Evolutionary conservation across 163 green algal genomes (phyloP).

Genomic region (Chlamydomonas reinhardtii): DNA sequence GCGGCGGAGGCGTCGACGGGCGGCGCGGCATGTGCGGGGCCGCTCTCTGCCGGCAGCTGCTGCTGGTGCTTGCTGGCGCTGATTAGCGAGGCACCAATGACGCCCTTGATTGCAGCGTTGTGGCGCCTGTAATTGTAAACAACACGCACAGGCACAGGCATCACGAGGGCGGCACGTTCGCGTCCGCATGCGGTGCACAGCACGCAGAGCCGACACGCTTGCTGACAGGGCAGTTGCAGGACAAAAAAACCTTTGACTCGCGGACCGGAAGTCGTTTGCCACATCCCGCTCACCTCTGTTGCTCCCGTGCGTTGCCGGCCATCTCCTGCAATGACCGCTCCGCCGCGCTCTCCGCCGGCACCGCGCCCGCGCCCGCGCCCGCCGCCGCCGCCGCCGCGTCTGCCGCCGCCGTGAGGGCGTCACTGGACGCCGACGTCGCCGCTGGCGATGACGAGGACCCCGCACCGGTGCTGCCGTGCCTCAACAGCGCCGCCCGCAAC

Average conservation of each 20-base stretch:
- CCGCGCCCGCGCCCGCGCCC: too few relatives aligned
- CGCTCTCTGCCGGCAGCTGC: background rate
- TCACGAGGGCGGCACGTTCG: too few relatives aligned
- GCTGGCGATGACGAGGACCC: too few relatives aligned
- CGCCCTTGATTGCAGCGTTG: constrained; percentile 3
- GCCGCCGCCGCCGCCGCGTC: background rate
- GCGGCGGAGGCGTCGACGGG: background rate
- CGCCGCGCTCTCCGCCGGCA: background rate
- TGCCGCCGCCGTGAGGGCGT: background rate
- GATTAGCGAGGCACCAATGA: background rate
- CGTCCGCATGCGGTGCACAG: too few relatives aligned
- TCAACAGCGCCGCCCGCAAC: constrained; percentile 4
- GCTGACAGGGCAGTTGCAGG: too few relatives aligned
- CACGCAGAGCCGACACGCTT: too few relatives aligned
- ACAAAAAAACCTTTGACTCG: too few relatives aligned
- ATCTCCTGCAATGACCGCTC: background rate
- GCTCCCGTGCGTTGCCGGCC: background rate
- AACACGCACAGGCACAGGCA: too few relatives aligned
- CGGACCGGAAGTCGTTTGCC: too few relatives aligned
- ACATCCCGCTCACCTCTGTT: background rate
- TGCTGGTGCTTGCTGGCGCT: too few relatives aligned
- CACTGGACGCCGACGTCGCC: background rate
- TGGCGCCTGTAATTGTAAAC: background rate
- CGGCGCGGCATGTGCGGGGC: background rate
- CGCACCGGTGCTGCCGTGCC: background rate